Evolutionary conservation across 83 land plant species (phyloP), one percentile per base, ranked within the genome.

Genomic region (Picea mariana): DNA sequence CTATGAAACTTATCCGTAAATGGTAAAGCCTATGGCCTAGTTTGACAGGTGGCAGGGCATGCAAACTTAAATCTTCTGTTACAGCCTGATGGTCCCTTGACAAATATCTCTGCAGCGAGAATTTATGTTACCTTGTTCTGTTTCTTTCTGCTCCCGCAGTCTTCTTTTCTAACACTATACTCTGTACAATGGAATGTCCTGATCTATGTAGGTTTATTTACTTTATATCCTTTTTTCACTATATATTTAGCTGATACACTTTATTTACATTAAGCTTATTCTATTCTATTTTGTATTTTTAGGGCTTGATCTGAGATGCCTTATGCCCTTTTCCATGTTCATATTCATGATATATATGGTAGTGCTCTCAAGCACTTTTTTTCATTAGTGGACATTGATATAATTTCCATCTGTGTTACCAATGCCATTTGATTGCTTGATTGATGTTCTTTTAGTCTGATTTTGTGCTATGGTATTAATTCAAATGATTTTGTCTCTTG

Each of bases 401-500:
- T 40, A 71, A 34, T 62, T 20, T 18, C 31, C 15, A n/a, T 18
- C 42, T 71, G 47, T 71, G 21, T 26, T 38, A 77, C 23, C 23
- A 5, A 42, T 23, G 69, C 58, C 17, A 75, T 75, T 18, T 27
- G 20, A 8, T 40, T 18, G 17, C 9, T 23, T 26, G 71, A 73
- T 20, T 73, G 15, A 11, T 73, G 26, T 44, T 73, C 58, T 73
- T 47, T 73, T 44, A 15, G 11, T 26, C 12, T 65, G 31, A n/a
- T 65, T 47, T 38, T 4, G 34, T 60, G 26, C 55, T 9, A 67
- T 80, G n/a, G 9, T 8, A 24, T 63, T 60, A 17, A 42, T 62
- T 44, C 13, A 64, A 17, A 62, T 80, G 75, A 47, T 23, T 38
- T 78, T 44, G 69, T 69, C 67, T 82, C 40, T n/a, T 26, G 60